Percentiles rank a stretch among this genome's conserved stretches.
phyloP scores from a whole-genome alignment of 257 asterid species.

The Solanum chiquidenum region DNA sequence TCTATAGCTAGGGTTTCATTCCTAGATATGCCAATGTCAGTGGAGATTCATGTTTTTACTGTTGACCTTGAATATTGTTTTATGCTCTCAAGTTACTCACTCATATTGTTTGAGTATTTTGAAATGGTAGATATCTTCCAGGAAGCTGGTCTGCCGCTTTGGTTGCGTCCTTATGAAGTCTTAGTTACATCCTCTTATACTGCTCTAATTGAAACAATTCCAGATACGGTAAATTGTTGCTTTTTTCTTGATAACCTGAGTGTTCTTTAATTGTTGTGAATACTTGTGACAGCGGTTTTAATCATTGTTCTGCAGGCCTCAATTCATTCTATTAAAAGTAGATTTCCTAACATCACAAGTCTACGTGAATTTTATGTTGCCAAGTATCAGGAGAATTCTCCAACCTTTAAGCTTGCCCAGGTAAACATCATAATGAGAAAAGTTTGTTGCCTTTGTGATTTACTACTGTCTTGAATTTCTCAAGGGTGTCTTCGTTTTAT shows the following conservation, averaged over 20 bases:
- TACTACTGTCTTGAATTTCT: background rate
- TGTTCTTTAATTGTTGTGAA: background rate
- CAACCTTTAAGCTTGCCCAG: conserved; percentile 93
- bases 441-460: background rate
- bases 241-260: background rate
- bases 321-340: conserved; percentile 87
- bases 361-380: conserved; percentile 89
- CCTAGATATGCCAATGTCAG: background rate
- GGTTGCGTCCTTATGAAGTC: conserved; percentile 98
- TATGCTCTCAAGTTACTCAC: background rate
- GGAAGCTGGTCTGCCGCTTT: conserved; percentile 99
- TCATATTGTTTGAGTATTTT: conserved; percentile 10
- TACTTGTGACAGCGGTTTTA: background rate
- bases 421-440: conserved; percentile 20
- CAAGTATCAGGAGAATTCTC: conserved; percentile 84
- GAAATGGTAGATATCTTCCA: conserved; percentile 91
- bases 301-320: conserved; percentile 59
- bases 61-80: background rate
- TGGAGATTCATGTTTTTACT: background rate
- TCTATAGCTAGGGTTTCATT: background rate
- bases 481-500: background rate
- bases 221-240: conserved; percentile 66
- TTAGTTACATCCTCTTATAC: conserved; percentile 91
- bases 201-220: conserved; percentile 97
- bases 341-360: conserved; percentile 76